These are phyloP conservation scores for Volvox africanus DNA, from an alignment of 139 green algal genomes.

Conservation along the genomic window DNA sequence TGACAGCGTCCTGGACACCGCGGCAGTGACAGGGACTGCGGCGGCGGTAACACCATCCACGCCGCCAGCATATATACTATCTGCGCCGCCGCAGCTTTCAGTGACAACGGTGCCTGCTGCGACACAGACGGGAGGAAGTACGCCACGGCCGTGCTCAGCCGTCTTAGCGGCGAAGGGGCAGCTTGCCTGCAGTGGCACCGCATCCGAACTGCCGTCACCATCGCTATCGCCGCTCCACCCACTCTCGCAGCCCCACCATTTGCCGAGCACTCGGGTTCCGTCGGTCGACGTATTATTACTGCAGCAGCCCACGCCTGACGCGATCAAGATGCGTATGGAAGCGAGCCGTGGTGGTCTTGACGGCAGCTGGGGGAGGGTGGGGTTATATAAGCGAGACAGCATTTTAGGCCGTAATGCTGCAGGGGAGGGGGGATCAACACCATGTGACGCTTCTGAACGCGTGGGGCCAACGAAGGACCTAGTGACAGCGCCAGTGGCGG, in stretches of 20 bases:
- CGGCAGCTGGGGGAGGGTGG: background rate
- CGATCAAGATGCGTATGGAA: background rate
- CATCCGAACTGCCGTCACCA: background rate
- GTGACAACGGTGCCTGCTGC: background rate
- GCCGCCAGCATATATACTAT: background rate
- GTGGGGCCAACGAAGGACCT: background rate
- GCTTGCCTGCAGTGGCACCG: background rate
- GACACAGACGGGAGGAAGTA: background rate
- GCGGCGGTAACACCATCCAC: background rate
- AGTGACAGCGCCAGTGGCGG: background rate
- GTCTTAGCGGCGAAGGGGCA: background rate
- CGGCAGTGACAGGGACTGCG: background rate
- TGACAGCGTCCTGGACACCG: conserved; percentile 38
- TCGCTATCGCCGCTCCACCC: background rate
- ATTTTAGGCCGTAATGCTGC: background rate
- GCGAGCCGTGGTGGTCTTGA: background rate
- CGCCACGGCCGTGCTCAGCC: background rate
- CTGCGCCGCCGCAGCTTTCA: background rate
- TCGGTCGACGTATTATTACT: background rate
- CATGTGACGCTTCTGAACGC: background rate
- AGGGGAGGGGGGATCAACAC: background rate
- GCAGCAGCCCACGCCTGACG: background rate
- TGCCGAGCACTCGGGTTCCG: background rate
- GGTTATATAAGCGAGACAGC: background rate
- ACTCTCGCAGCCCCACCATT: background rate